Conservation (phyloP, 495 filamentous ascomycete genomes). For the Hypomontagnella monticulosa region DNA sequence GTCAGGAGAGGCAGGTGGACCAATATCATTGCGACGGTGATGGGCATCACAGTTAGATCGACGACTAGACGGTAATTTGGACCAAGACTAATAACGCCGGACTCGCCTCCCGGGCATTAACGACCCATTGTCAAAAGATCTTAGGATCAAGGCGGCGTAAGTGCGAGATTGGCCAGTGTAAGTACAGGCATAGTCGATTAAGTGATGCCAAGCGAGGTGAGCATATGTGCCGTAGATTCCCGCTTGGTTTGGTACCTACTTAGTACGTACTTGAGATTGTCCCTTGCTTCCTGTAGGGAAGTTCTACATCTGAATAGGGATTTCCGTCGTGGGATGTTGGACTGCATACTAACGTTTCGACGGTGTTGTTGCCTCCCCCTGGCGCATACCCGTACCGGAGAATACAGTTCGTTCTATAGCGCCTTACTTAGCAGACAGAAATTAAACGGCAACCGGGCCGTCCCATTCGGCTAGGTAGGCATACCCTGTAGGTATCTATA, state of each 20-base stretch:
- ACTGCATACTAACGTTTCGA: constrained; percentile 10
- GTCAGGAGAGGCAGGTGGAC: constrained; percentile 11
- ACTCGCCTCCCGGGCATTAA: constrained; percentile 14
- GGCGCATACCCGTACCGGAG: constrained; percentile 1
- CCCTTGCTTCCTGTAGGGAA: constrained; percentile 37
- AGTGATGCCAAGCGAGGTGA: neutral
- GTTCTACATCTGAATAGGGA: constrained; percentile 22
- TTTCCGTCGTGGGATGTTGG: constrained; percentile 17
- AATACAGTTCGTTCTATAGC: constrained; percentile 18
- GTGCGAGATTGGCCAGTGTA: neutral
- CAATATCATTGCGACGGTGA: constrained; percentile 2
- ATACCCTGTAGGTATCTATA: constrained; percentile 7
- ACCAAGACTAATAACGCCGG: constrained; percentile 5
- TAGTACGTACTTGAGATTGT: constrained; percentile 25
- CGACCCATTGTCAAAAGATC: constrained; percentile 1
- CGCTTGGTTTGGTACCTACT: constrained; percentile 8
- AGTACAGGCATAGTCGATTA: neutral
- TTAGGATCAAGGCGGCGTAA: neutral
- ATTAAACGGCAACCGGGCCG: constrained; percentile 38
- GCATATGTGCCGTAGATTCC: constrained; percentile 33
- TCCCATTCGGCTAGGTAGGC: constrained; percentile 33
- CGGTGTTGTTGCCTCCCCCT: neutral
- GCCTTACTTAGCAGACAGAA: constrained; percentile 32
- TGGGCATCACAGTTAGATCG: neutral
- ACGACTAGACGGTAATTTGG: neutral